Percentiles rank a stretch among this genome's conserved stretches.
Evolutionary conservation across 345 rosid species (phyloP).

Genomic region (Populus ilicifolia): DNA sequence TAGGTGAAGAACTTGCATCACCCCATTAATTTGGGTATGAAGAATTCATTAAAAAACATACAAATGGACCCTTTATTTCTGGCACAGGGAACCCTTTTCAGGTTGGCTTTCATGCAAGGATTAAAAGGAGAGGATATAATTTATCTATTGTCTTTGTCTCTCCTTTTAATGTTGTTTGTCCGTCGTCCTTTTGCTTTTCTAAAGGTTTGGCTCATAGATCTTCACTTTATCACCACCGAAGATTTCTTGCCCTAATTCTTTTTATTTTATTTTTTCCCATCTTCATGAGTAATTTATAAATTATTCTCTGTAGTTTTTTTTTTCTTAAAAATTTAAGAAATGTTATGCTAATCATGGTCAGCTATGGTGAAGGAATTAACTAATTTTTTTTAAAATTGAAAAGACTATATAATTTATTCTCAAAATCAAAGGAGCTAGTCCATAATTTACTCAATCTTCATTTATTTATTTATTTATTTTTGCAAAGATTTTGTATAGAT

Average conservation of each 20-base stretch:
- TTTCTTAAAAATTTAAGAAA: too few species aligned
- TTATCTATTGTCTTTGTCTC: slow-evolving; percentile 18
- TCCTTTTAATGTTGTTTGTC: slow-evolving; percentile 24
- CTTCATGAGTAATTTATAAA: too few species aligned
- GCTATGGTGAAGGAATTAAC: too few species aligned
- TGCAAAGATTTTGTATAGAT: too few species aligned
- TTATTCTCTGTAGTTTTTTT: too few species aligned
- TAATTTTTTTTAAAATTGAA: too few species aligned
- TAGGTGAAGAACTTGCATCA: background rate
- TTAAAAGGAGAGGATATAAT: background rate
- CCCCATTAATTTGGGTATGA: background rate
- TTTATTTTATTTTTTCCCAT: too few species aligned
- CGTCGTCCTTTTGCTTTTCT: slow-evolving; percentile 12
- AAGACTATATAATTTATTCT: too few species aligned
- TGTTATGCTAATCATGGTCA: too few species aligned
- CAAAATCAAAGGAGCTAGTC: too few species aligned
- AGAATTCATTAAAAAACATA: background rate
- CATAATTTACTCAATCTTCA: too few species aligned
- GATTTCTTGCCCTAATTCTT: background rate
- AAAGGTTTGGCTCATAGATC: background rate
- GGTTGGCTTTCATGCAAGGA: background rate
- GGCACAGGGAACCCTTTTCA: slow-evolving; percentile 5
- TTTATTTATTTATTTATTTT: too few species aligned
- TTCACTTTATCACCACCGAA: background rate
- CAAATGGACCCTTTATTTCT: slow-evolving; percentile 24